Conservation (phyloP, 2,329 filamentous ascomycete genomes). For the Cadophora sp. region DNA sequence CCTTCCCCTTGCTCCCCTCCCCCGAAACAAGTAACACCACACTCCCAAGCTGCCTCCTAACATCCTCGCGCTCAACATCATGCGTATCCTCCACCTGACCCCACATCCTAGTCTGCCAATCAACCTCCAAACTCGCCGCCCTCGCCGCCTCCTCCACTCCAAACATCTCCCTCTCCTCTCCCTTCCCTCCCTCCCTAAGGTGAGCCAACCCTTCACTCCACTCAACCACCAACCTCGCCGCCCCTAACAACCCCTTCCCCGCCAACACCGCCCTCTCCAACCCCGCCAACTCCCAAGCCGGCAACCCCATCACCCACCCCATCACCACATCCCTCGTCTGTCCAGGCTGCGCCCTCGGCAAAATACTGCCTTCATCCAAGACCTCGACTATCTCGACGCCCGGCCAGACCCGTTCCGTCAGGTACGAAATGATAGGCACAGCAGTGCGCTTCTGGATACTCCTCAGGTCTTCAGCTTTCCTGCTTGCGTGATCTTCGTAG, state of each 20-base stretch:
- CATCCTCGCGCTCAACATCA: slow-evolving; percentile 91
- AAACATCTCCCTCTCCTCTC: slow-evolving; percentile 54
- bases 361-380: slow-evolving; percentile 78
- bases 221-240: slow-evolving; percentile 78
- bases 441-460: slow-evolving; percentile 75
- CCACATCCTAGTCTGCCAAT: slow-evolving; percentile 91
- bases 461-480: slow-evolving; percentile 64
- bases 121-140: slow-evolving; percentile 82
- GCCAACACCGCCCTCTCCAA: slow-evolving; percentile 85
- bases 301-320: slow-evolving; percentile 77
- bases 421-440: slow-evolving; percentile 71
- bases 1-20: slow-evolving; percentile 17
- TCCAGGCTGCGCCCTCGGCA: slow-evolving; percentile 75
- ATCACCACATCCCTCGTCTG: slow-evolving; percentile 79
- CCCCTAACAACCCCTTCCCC: slow-evolving; percentile 84
- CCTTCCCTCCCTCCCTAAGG: slow-evolving; percentile 48
- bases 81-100: slow-evolving; percentile 96
- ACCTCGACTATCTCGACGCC: slow-evolving; percentile 80
- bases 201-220: slow-evolving; percentile 80
- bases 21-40: slow-evolving; percentile 82
- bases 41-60: slow-evolving; percentile 86
- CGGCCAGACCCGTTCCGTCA: slow-evolving; percentile 81
- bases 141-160: slow-evolving; percentile 83
- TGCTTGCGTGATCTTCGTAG: slow-evolving; percentile 51
- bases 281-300: slow-evolving; percentile 82